Evolutionary conservation across 768 basidiomycete species (phyloP).

Genomic region (Amanita brunnescens): DNA sequence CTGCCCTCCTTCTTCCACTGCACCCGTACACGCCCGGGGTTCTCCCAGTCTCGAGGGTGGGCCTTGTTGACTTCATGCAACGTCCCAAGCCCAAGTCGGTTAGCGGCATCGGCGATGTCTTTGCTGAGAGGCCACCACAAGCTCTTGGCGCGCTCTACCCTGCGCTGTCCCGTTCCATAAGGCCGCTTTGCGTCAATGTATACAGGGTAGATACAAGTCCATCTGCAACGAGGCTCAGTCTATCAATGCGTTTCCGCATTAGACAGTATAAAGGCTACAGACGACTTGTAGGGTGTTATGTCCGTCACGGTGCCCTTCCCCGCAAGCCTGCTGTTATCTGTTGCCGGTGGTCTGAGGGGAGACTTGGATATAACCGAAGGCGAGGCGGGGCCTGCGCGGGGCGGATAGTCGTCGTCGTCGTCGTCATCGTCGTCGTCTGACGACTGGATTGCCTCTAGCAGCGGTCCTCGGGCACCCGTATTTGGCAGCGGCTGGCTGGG

Average conservation of each 20-base stretch:
- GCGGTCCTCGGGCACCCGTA: constrained; percentile 60
- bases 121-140: constrained; percentile 95
- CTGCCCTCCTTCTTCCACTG: constrained; percentile 80
- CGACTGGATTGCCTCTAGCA: constrained; percentile 64
- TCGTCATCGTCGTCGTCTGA: constrained; percentile 46
- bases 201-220: constrained; percentile 95
- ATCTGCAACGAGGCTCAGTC: constrained; percentile 38
- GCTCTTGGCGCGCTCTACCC: constrained; percentile 69
- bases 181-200: constrained; percentile 95
- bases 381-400: constrained; percentile 48
- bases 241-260: constrained; percentile 11
- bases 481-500: constrained; percentile 60
- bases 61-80: constrained; percentile 86
- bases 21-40: constrained; percentile 91
- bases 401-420: constrained; percentile 22
- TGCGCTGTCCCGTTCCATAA: constrained; percentile 73
- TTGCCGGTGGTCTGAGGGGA: constrained; percentile 18
- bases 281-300: constrained; percentile 81
- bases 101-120: constrained; percentile 83
- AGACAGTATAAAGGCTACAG: constrained; percentile 19
- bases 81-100: constrained; percentile 64
- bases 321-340: constrained; percentile 16
- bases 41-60: constrained; percentile 97
- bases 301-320: constrained; percentile 45
- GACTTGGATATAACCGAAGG: constrained; percentile 26